phyloP scores from a whole-genome alignment of 495 filamentous ascomycete genomes.

The Trichoderma virens region DNA sequence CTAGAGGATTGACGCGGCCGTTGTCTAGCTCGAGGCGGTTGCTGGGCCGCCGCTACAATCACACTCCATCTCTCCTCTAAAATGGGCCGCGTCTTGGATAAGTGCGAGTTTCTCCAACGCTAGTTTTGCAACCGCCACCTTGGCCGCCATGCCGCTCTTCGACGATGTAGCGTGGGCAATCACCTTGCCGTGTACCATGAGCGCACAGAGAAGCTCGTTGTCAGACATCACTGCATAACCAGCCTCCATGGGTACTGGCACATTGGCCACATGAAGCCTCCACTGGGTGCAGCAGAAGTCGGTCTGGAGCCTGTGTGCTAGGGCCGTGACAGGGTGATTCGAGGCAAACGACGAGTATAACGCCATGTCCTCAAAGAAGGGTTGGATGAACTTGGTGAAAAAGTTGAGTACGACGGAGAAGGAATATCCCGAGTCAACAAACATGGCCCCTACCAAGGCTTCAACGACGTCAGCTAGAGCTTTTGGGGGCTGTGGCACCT shows the following conservation, averaged over 20 bases:
- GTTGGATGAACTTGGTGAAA: conserved; percentile 61
- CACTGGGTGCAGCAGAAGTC: conserved; percentile 43
- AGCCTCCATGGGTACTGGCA: conserved; percentile 21
- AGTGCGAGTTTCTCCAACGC: conserved; percentile 51
- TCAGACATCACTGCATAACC: conserved; percentile 33
- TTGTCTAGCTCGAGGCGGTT: background rate
- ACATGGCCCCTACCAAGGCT: conserved; percentile 81
- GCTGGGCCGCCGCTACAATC: conserved; percentile 35
- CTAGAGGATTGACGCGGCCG: background rate
- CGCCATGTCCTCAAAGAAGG: conserved; percentile 81
- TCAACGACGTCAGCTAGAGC: conserved; percentile 84
- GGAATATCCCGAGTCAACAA: conserved; percentile 82
- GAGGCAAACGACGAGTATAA: conserved; percentile 86
- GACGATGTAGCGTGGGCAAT: conserved; percentile 53
- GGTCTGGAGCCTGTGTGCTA: conserved; percentile 34
- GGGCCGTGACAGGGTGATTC: conserved; percentile 63
- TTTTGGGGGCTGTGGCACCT: conserved; percentile 68
- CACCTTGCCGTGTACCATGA: conserved; percentile 68
- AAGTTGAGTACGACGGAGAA: conserved; percentile 67
- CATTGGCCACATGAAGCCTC: conserved; percentile 29
- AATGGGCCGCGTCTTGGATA: conserved; percentile 50
- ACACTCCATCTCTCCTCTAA: conserved; percentile 53
- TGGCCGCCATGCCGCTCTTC: conserved; percentile 58
- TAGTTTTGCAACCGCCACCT: conserved; percentile 61
- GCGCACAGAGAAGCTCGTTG: conserved; percentile 54